These are phyloP conservation scores for Candolleomyces eurysporus DNA, from an alignment of 768 basidiomycete genomes.

Conservation along the genomic window DNA sequence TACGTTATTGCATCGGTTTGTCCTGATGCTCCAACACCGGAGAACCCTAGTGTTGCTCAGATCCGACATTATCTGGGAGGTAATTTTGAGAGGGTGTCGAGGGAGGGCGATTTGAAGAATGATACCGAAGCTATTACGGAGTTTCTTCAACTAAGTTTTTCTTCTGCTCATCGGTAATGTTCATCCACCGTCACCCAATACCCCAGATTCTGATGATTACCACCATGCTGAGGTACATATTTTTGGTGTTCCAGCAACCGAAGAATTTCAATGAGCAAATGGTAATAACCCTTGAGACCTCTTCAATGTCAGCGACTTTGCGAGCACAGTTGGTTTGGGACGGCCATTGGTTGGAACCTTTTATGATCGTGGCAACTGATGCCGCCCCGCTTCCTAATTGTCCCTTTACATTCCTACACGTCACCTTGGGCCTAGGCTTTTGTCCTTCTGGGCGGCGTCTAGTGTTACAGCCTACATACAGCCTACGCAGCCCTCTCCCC, in stretches of 20 bases:
- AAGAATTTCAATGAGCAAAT: slow-evolving; percentile 34
- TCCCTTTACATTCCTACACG: no score
- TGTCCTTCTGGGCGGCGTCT: no score
- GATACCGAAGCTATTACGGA: slow-evolving; percentile 40
- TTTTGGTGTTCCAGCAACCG: slow-evolving; percentile 43
- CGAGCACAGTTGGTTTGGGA: slow-evolving; percentile 35
- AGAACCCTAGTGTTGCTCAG: slow-evolving; percentile 37
- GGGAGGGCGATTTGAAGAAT: slow-evolving; percentile 26
- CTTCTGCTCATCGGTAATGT: slow-evolving; percentile 41
- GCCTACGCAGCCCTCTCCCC: no score
- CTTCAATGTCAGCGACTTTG: slow-evolving; percentile 45
- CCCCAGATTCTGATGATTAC: not conserved
- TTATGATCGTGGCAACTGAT: slow-evolving; percentile 42
- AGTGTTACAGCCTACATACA: no score
- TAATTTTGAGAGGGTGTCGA: slow-evolving; percentile 25
- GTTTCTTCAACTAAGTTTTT: slow-evolving; percentile 38
- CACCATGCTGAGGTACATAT: slow-evolving; percentile 33
- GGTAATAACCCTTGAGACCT: slow-evolving; percentile 30
- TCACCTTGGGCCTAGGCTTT: no score
- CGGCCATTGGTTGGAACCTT: slow-evolving; percentile 43
- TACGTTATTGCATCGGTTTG: slow-evolving; percentile 48
- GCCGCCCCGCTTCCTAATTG: not conserved
- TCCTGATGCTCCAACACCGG: slow-evolving; percentile 53
- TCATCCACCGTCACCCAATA: not conserved
- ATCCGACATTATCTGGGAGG: slow-evolving; percentile 50